phyloP scores from a whole-genome alignment of 306 rosid species.

The Prunus mira region DNA sequence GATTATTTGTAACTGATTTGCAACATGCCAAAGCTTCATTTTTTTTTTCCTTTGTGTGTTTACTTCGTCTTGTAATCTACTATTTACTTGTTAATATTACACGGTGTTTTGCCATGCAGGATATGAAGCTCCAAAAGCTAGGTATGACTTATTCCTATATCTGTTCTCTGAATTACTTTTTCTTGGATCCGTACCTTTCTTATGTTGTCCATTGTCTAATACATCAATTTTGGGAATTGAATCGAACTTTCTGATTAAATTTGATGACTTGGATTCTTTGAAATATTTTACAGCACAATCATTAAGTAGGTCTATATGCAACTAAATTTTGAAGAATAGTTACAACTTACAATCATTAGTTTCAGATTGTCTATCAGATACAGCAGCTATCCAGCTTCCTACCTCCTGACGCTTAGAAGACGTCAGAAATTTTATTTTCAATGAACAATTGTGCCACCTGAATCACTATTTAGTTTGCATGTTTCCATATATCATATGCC shows the following conservation, averaged over 20 bases:
- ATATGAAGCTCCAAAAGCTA: constrained; percentile 56
- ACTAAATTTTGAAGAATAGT: background rate
- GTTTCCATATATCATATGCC: background rate
- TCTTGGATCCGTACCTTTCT: background rate
- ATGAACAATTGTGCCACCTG: background rate
- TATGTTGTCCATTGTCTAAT: background rate
- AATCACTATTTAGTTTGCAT: background rate
- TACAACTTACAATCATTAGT: background rate
- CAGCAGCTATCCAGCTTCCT: background rate
- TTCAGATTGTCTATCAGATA: background rate
- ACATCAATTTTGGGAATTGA: background rate
- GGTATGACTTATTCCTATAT: constrained; percentile 27
- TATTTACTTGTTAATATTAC: background rate
- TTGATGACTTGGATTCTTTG: background rate
- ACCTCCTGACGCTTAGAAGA: background rate
- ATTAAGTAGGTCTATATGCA: background rate
- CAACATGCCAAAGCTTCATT: too few species aligned
- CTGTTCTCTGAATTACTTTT: background rate
- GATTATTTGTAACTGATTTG: too few species aligned
- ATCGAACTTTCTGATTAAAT: background rate
- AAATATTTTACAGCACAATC: background rate
- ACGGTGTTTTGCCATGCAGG: constrained; percentile 38
- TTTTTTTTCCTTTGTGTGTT: background rate
- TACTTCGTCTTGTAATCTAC: background rate
- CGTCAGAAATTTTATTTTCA: background rate